Base-by-base conservation (phyloP, 1,284 basidiomycete species). In the Porogramme epimiltina region DNA sequence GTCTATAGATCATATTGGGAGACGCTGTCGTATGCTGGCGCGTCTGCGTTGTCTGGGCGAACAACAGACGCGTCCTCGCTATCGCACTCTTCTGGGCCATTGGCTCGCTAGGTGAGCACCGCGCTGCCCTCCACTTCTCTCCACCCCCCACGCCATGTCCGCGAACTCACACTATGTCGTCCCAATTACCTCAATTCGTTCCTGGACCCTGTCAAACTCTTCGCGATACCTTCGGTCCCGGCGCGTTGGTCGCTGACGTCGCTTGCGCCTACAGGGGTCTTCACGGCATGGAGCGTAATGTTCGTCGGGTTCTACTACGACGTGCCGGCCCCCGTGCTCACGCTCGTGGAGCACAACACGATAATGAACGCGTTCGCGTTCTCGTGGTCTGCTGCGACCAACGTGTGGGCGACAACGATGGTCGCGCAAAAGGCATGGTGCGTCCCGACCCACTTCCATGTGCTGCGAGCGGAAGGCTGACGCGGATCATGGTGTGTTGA, bases 1-100 rank as follows among this genome's bases (percentile, higher is more conserved):
- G 3, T 38, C 5, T 2, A 3, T 19, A 52, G 51, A 52, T 52
- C 24, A 52, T 52, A 8, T 8, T 52, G 8, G 51, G 51, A 8
- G 51, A 52, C 31, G 51, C 51, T 11, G 46, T 52, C 3, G 51
- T 52, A 3, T 52, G 51, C 20, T 52, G 51, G 51, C 31, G 51
- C 13, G 51, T 45, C 0, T 48, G 51, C 23, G 51, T 48, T 11
- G 51, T 52, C 8, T 52, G 51, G 51, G 46, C 42, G 41, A 22
- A 39, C 18, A n/a, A 40, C 11, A 23, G 18, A 5, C 2, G 42
- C 9, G 36, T 40, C 5, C 11, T 37, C 26, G 45, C 42, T 3
- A 10, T 19, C 3, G 51, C 42, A 19, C 18, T 48, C 15, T 52
- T 52, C 42, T 52, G 51, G 51, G 46, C 47, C 4, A 38, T 52